Percentiles rank a stretch among this genome's conserved stretches.
Evolutionary conservation across 2,329 filamentous ascomycete genomes (phyloP).

Genomic region (Neurospora sp.): DNA sequence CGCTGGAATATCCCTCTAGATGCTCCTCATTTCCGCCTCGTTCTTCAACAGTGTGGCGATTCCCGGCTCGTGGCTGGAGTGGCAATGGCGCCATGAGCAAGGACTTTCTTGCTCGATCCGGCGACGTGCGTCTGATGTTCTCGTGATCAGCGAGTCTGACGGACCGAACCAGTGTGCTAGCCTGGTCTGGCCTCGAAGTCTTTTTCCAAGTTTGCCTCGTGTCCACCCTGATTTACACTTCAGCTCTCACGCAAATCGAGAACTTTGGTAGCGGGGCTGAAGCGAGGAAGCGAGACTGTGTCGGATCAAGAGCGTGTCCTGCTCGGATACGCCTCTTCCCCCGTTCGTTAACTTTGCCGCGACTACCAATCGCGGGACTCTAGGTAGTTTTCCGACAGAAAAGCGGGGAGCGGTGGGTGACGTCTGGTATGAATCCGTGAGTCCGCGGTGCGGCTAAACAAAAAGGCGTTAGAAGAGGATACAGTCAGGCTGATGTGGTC

Average conservation of each 20-base stretch:
- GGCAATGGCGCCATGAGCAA: slow-evolving; percentile 8
- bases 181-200: background rate
- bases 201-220: background rate
- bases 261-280: background rate
- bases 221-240: background rate
- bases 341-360: background rate
- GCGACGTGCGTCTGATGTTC: slow-evolving; percentile 6
- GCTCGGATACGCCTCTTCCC: background rate
- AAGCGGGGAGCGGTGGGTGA: background rate
- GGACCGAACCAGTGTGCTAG: background rate
- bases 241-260: background rate
- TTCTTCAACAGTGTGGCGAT: background rate
- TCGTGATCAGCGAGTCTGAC: background rate
- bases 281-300: background rate
- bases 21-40: background rate
- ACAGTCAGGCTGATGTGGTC: background rate
- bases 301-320: background rate
- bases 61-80: background rate
- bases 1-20: slow-evolving; percentile 2
- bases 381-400: slow-evolving; percentile 9
- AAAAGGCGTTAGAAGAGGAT: slow-evolving; percentile 8
- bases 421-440: background rate
- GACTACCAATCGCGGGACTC: slow-evolving; percentile 10
- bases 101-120: slow-evolving; percentile 6
- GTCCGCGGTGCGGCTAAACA: slow-evolving; percentile 17